Conservation (phyloP, 1,284 basidiomycete species). For the Malassezia arunalokei region DNA sequence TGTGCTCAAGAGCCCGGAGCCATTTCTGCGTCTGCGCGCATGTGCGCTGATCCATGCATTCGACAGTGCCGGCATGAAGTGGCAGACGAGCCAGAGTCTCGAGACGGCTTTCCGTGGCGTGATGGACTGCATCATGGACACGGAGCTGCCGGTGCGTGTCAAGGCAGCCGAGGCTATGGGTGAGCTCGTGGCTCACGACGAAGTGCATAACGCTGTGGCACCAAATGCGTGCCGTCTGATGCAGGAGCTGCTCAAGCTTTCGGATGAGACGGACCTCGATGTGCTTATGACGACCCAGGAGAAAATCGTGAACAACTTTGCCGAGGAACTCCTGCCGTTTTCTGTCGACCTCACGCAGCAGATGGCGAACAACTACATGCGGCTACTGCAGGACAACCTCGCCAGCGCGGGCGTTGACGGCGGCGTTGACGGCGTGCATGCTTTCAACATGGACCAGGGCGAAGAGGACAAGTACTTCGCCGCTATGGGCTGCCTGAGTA, state of each 20-base stretch:
- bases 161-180: conserved; percentile 70
- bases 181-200: conserved; percentile 59
- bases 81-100: conserved; percentile 28
- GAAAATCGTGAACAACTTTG: conserved; percentile 71
- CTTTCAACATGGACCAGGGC: conserved; percentile 62
- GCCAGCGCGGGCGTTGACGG: conserved; percentile 50
- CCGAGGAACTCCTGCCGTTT: conserved; percentile 71
- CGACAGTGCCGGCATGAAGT: conserved; percentile 34
- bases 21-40: conserved; percentile 37
- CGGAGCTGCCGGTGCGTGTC: conserved; percentile 69
- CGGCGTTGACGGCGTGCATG: conserved; percentile 48
- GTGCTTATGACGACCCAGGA: conserved; percentile 68
- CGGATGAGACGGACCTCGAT: conserved; percentile 79
- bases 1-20: conserved; percentile 29
- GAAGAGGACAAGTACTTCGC: conserved; percentile 47
- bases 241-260: conserved; percentile 74
- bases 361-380: conserved; percentile 53
- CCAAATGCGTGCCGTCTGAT: conserved; percentile 75
- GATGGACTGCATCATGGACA: conserved; percentile 50
- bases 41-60: conserved; percentile 36
- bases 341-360: conserved; percentile 68
- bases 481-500: conserved; percentile 63
- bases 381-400: conserved; percentile 47
- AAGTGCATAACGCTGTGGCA: conserved; percentile 61
- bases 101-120: conserved; percentile 38